A percentile compares a stretch with the other conserved stretches of the same genome.
phyloP scores from a whole-genome alignment of 805 yeast genomes.

The Candida khao-thaluensis region DNA sequence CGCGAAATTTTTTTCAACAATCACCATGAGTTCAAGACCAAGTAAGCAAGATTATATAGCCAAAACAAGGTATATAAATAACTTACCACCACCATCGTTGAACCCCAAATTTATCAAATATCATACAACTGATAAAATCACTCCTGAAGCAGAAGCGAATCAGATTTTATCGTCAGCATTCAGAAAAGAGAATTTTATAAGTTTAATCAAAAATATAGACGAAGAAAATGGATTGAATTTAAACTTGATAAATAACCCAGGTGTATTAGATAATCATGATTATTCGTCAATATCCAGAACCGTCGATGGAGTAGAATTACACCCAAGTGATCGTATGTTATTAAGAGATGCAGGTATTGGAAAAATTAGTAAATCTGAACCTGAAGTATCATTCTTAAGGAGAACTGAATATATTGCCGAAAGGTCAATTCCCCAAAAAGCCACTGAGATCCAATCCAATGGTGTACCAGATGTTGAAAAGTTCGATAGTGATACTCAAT shows the following conservation, averaged over 20 bases:
- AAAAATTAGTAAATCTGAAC: slow-evolving; percentile 40
- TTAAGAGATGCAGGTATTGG: slow-evolving; percentile 75
- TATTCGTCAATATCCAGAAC: slow-evolving; percentile 40
- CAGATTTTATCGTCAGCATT: slow-evolving; percentile 68
- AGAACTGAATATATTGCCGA: slow-evolving; percentile 91
- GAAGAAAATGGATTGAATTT: slow-evolving; percentile 73
- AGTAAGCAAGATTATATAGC: slow-evolving; percentile 77
- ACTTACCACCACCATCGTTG: slow-evolving; percentile 88
- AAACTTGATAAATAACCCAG: slow-evolving; percentile 65
- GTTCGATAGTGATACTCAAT: slow-evolving; percentile 61
- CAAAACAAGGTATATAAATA: slow-evolving; percentile 78
- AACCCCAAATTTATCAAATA: slow-evolving; percentile 81
- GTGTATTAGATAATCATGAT: slow-evolving; percentile 63
- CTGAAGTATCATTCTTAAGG: slow-evolving; percentile 77
- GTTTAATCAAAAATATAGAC: slow-evolving; percentile 55
- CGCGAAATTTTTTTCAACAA: slow-evolving; percentile 5
- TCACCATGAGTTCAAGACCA: slow-evolving; percentile 21
- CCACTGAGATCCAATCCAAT: slow-evolving; percentile 3
- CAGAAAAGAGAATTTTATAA: slow-evolving; percentile 68
- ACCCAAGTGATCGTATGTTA: slow-evolving; percentile 73
- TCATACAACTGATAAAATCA: slow-evolving; percentile 34
- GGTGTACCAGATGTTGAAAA: slow-evolving; percentile 18
- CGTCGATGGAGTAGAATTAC: slow-evolving; percentile 45
- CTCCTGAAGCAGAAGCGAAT: slow-evolving; percentile 39
- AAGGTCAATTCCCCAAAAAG: slow-evolving; percentile 33